Evolutionary conservation across 768 basidiomycete genomes (phyloP), one percentile per base, ranked within the genome.

Genomic region (Pleurotus eryngii): DNA sequence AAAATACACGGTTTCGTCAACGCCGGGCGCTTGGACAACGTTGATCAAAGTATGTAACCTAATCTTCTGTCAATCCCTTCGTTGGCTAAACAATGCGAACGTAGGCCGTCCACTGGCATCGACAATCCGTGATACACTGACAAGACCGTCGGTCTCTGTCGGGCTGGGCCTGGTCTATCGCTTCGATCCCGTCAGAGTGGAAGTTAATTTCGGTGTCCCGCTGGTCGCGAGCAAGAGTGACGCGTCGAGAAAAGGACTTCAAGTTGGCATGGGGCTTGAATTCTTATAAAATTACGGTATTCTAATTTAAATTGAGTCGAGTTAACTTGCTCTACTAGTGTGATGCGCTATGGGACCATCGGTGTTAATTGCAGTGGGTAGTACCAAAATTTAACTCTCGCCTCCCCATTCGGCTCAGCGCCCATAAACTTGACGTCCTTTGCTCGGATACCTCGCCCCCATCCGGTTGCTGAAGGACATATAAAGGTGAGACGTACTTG

Each of bases 131-230:
- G 62, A 65, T 22, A 70, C 77, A 26, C 62, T 88, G 17, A 63
- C 72, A 2, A 72, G 70, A 45, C 90, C 94, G 0, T 90, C 90
- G 0, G 72, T 95, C 47, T 89, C 90, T 2, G 90, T 81, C 0
- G 94, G 94, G 5, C 64, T 94, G 11, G 95, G 94, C 3, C 72
- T 97, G 14, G 81, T 95, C 30, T 95, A 94, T 66, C 78, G 84
- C 37, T 86, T 94, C 61, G 88, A 92, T 59, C 88, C 91, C 4
- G 78, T 92, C 17, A 79, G 95, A n/a, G 78, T 93, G 24, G 95
- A 97, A 70, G 76, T 92, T 58, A 96, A 95, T 69, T 81, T 96
- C 60, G 92, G 93, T 5, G 76, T 96, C 37, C 94, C 94, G 4
- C 75, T 97, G 3, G 80, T 87, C 2, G 81, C 84, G 2, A 82